Percentiles rank a stretch among this genome's conserved stretches.
phyloP scores from a whole-genome alignment of 225 moss, liverwort and hornwort species.

The Straminergon stramineum region DNA sequence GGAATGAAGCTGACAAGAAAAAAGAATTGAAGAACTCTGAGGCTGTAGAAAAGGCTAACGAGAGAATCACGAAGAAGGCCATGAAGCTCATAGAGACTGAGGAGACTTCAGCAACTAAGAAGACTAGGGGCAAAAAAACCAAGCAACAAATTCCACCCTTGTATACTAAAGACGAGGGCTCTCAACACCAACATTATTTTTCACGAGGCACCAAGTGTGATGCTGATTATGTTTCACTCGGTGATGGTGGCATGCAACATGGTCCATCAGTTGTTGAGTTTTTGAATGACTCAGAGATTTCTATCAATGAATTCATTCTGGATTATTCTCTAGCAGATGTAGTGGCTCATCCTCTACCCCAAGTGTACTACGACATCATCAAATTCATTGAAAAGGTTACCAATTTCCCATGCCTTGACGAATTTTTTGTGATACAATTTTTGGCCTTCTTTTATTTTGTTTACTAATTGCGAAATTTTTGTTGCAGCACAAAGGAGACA shows the following conservation, averaged over 20 bases:
- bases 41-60: too few relatives aligned
- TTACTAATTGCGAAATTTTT: too few relatives aligned
- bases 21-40: not conserved
- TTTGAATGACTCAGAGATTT: not conserved
- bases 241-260: fast-evolving
- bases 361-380: too few relatives aligned
- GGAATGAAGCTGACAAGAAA: not conserved
- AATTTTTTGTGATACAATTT: too few relatives aligned
- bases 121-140: not conserved
- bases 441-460: too few relatives aligned
- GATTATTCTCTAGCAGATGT: too few relatives aligned
- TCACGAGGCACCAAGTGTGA: not conserved
- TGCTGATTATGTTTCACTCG: not conserved
- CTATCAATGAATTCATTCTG: fast-evolving
- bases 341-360: too few relatives aligned
- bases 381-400: too few relatives aligned
- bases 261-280: not conserved
- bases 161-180: not conserved
- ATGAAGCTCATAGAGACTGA: fast-evolving
- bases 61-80: fast-evolving
- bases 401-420: too few relatives aligned
- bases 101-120: fast-evolving
- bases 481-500: too few relatives aligned
- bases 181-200: fast-evolving
- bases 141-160: fast-evolving